phyloP scores from a whole-genome alignment of 2,329 filamentous ascomycete genomes.

The Diaporthe helianthi region DNA sequence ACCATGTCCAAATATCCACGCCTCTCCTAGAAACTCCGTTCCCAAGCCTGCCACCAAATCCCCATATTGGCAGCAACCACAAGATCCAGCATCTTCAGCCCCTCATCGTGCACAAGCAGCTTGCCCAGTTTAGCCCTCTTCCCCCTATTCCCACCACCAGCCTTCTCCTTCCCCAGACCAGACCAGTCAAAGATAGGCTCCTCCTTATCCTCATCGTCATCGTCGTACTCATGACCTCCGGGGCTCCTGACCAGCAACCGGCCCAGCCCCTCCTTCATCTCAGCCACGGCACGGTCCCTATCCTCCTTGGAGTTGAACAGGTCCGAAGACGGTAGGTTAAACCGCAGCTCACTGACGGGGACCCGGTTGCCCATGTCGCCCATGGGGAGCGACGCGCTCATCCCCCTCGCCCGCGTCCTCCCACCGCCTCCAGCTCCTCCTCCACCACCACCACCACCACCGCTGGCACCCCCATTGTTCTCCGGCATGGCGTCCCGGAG shows the following conservation, averaged over 20 bases:
- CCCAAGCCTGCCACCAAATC: slow-evolving; percentile 92
- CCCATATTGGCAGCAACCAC: slow-evolving; percentile 90
- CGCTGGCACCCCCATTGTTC: slow-evolving; percentile 36
- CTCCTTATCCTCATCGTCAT: slow-evolving; percentile 52
- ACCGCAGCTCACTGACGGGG: slow-evolving; percentile 82
- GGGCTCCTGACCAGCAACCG: slow-evolving; percentile 46
- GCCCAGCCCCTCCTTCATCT: slow-evolving; percentile 47
- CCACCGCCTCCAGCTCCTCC: slow-evolving; percentile 39
- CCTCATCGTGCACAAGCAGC: slow-evolving; percentile 86
- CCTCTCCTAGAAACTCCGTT: slow-evolving; percentile 52
- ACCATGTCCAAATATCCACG: not conserved
- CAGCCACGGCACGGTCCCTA: slow-evolving; percentile 41
- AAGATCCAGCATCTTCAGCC: slow-evolving; percentile 93
- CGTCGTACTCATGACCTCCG: slow-evolving; percentile 42
- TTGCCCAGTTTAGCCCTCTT: slow-evolving; percentile 94
- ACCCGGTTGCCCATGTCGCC: slow-evolving; percentile 37
- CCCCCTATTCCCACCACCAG: slow-evolving; percentile 84
- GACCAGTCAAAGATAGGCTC: slow-evolving; percentile 69
- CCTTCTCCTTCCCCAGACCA: slow-evolving; percentile 76
- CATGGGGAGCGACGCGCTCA: slow-evolving; percentile 10
- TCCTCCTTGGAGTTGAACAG: slow-evolving; percentile 50
- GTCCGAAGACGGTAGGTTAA: slow-evolving; percentile 77
- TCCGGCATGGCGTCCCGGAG: slow-evolving; percentile 36
- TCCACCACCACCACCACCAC: not conserved
- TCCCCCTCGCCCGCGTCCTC: slow-evolving; percentile 44